phyloP scores from a whole-genome alignment of 805 yeast genomes.

The Middelhovenomyces tepae region DNA sequence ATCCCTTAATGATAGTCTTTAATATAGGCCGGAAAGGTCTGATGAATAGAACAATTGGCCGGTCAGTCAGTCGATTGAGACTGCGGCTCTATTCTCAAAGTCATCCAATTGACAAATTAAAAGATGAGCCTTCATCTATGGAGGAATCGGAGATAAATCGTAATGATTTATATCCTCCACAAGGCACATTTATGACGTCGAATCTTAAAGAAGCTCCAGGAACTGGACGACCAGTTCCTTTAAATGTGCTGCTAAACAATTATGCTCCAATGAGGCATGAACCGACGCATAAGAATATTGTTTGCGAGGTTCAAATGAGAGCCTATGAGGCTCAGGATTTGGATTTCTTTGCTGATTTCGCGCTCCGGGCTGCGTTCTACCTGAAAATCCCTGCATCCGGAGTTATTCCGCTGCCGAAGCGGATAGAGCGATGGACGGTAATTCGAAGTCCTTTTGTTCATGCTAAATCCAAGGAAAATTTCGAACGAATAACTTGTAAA shows the following conservation, averaged over 20 bases:
- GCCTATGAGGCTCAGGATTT: conserved; percentile 58
- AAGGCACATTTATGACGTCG: conserved; percentile 15
- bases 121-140: no score
- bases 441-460: conserved; percentile 88
- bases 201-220: conserved; percentile 17
- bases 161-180: conserved; percentile 17
- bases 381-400: conserved; percentile 81
- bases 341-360: conserved; percentile 74
- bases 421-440: conserved; percentile 86
- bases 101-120: no score
- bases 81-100: no score
- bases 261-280: conserved; percentile 70
- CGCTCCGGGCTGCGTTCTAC: conserved; percentile 82
- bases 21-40: no score
- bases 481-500: conserved; percentile 76
- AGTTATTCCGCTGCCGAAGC: conserved; percentile 57
- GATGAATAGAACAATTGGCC: no score
- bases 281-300: conserved; percentile 42
- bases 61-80: no score
- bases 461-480: conserved; percentile 91
- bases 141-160: no score
- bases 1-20: no score
- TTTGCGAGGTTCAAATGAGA: conserved; percentile 67
- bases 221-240: conserved; percentile 57
- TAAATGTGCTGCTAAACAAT: conserved; percentile 72